These are phyloP conservation scores for Posidonia oceanica DNA, from an alignment of 116 monocot species.

Conservation along the genomic window DNA sequence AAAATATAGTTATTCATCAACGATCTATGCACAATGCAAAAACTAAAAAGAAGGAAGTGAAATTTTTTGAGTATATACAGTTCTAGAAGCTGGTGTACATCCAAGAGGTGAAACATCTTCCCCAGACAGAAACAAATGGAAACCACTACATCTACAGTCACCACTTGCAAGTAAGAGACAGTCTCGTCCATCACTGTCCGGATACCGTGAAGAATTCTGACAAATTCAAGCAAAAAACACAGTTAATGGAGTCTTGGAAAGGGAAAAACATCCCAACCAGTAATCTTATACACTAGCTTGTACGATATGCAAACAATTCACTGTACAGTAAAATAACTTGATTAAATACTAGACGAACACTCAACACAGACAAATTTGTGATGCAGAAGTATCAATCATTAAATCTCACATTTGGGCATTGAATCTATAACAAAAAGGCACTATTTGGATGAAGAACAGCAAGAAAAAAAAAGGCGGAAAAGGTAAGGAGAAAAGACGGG, in stretches of 20 bases:
- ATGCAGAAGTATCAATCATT: no score
- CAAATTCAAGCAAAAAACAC: background rate
- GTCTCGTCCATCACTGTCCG: slow-evolving; percentile 10
- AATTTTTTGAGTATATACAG: slow-evolving; percentile 19
- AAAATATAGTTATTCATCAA: no score
- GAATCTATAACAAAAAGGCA: no score
- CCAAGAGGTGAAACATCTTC: slow-evolving; percentile 27
- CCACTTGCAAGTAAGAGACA: slow-evolving; percentile 6
- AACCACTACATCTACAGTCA: slow-evolving; percentile 26
- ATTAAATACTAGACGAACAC: no score
- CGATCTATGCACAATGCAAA: background rate
- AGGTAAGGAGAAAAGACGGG: background rate
- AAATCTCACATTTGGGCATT: no score
- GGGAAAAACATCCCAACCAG: no score
- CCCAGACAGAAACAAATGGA: slow-evolving; percentile 38
- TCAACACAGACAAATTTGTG: no score
- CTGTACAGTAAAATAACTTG: no score
- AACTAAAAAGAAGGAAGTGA: background rate
- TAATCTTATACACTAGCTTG: no score
- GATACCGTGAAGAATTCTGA: slow-evolving; percentile 18
- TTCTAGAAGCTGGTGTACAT: slow-evolving; percentile 12
- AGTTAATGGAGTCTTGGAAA: background rate
- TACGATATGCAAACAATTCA: no score
- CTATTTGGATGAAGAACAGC: no score
- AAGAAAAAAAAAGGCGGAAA: no score